Evolutionary conservation across 2,329 filamentous ascomycete species (phyloP), one percentile per base, ranked within the genome.

Genomic region (Dothiorella sarmentorum): DNA sequence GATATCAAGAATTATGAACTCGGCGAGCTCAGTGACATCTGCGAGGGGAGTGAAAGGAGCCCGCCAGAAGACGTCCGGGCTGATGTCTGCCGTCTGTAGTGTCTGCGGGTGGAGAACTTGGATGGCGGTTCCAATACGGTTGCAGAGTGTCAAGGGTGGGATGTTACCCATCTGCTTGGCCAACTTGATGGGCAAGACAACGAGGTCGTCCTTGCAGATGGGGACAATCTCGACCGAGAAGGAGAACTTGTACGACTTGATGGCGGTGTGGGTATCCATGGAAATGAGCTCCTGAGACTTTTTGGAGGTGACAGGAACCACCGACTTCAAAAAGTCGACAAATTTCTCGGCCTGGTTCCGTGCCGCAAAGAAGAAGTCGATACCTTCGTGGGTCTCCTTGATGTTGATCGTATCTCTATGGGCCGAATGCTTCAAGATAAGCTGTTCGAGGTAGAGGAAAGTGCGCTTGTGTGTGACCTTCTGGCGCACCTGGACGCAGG

Each of bases 381-480:
- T 86, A 1, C 94, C 94, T 67, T 97, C 91, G 75, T 92, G 92
- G 26, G 90, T 89, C 76, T 99, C 94, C 72, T 95, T 97, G 77
- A 99, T 99, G 73, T 97, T 99, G 75, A 97, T 92, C 0, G 93
- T 94, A 66, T 99, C 92, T 64, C 85, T 84, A 73, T 96, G 92
- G 3, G 93, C 94, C 58, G 85, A 84, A 73, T 97, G 91, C 80
- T 97, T 97, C 66, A 99, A 80, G 66, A 99, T 96, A 59, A 97
- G 82, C 79, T 99, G 93, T 75, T 97, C 94, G 33, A 97, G 85
- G 71, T 84, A 89, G 60, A 90, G 74, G 73, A 90, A 90, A 1
- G 87, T 90, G 67, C 94, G 82, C 84, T 97, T 99, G 78, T 99
- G 94, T 4, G 90, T 85, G 37, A 99, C 94, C 78, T 97, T 97